Evolutionary conservation across 768 basidiomycete species (phyloP).

Genomic region (Lactarius akahatsu): DNA sequence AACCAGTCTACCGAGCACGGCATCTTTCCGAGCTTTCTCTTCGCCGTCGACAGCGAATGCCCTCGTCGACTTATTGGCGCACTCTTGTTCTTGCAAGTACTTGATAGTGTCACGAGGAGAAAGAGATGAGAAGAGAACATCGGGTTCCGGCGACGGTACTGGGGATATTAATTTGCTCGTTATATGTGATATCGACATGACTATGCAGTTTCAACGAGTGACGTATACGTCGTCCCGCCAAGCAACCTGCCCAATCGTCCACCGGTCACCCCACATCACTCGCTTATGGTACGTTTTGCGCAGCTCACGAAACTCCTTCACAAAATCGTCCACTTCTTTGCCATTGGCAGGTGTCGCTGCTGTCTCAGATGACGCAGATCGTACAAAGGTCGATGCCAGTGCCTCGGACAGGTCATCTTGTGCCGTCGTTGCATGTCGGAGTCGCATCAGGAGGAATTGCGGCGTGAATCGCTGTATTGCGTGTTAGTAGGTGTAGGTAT

Average conservation of each 20-base stretch:
- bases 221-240: conserved; percentile 64
- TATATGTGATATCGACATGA: conserved; percentile 28
- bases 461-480: conserved; percentile 69
- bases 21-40: conserved; percentile 42
- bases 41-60: conserved; percentile 29
- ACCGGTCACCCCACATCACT: conserved; percentile 85
- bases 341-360: conserved; percentile 31
- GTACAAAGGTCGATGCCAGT: conserved; percentile 79
- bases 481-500: neutral
- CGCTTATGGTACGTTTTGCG: conserved; percentile 93
- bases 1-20: conserved; percentile 49
- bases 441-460: conserved; percentile 84
- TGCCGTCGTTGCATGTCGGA: conserved; percentile 82
- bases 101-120: conserved; percentile 36
- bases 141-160: conserved; percentile 15
- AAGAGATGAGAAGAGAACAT: conserved; percentile 42
- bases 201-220: neutral
- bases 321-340: conserved; percentile 80
- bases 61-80: neutral
- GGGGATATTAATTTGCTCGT: conserved; percentile 20
- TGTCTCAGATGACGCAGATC: conserved; percentile 39
- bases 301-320: conserved; percentile 82
- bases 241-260: conserved; percentile 79
- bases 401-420: conserved; percentile 90
- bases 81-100: conserved; percentile 34